Evolutionary conservation across 2,329 filamentous ascomycete species (phyloP), one percentile per base, ranked within the genome.

Genomic region (Zarea fungicola): DNA sequence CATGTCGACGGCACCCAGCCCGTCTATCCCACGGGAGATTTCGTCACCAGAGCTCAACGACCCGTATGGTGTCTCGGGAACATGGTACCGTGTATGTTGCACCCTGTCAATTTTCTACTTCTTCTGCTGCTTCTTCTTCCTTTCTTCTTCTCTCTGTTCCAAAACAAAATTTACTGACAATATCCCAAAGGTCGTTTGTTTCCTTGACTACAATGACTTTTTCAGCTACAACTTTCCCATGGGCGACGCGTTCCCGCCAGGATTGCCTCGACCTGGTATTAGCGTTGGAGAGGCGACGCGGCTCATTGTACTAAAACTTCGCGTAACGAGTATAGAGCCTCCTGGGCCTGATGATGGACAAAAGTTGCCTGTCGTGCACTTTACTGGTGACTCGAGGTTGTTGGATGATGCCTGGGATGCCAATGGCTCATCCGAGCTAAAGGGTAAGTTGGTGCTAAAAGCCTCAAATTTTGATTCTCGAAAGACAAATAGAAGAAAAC

Each of bases 51-150:
- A 80, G 23, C 64, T 72, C 8, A 64, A 72, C 47, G 87, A 91
- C 60, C 87, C 87, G 1, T 92, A 87, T 58, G 81, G 78, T 37
- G 71, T 90, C 5, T 78, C 78, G 0, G 87, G 87, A 2, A 81
- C 78, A 7, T 92, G 85, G 84, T 75, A 85, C 59, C 74, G 87
- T 31, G 81, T 87, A 55, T 51, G 73, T 64, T 22, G 18, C 31
- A 14, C 11, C 6, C 18, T n/a, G 32, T 9, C 4, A 35, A n/a
- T n/a, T n/a, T n/a, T n/a, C n/a, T n/a, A n/a, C n/a, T n/a, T n/a
- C n/a, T n/a, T n/a, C n/a, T n/a, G n/a, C n/a, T n/a, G n/a, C n/a
- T n/a, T n/a, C n/a, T n/a, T n/a, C n/a, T n/a, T n/a, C n/a, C n/a
- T n/a, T n/a, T n/a, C n/a, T n/a, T n/a, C n/a, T n/a, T n/a, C n/a